Base-by-base conservation (phyloP, 306 rosid genomes). In the Trifolium subterraneum region DNA sequence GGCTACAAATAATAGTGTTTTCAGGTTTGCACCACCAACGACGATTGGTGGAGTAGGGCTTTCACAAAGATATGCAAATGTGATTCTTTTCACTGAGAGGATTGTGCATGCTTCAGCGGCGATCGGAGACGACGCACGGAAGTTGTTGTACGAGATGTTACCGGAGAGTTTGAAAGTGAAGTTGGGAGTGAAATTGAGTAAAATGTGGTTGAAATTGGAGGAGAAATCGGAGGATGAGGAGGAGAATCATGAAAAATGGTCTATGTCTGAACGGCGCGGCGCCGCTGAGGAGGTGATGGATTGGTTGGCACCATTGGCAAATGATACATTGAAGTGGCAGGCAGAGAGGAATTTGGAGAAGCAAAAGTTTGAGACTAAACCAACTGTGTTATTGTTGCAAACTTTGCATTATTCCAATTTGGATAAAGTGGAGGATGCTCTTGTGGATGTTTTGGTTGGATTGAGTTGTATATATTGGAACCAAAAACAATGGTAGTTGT, bases 391-490 rank as follows among this genome's bases (percentile, higher is more conserved):
- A 81, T 61, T 91, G 80, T 44, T 88, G 75, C 94, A 91, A 76
- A 91, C 97, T 0, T 31, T 91, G 81, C 93, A 91, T 79, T 91
- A 87, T 64, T 86, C 97, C 0, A 84, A 91, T 41, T 81, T 91
- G 88, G 92, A 91, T 81, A 91, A 87, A 83, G 80, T 85, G 25
- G 97, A 91, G 75, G 85, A 88, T 11, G 89, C 86, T n/a, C 86
- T 88, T 65, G 86, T 86, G 8, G 86, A 82, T 51, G 85, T 84
- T 8, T 74, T 91, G 84, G 85, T 88, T 20, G 97, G 89, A 60
- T 66, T 91, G 81, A 84, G 94, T 78, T 84, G 79, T 51, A 64
- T 87, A 72, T 84, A 74, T 68, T 71, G 79, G 87, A 51, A 56
- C 62, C 87, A 73, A 67, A 74, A 84, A 77, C 79, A 59, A 22